Base-by-base conservation (phyloP, 2,329 filamentous ascomycete genomes). In the Botryotinia narcissicola region DNA sequence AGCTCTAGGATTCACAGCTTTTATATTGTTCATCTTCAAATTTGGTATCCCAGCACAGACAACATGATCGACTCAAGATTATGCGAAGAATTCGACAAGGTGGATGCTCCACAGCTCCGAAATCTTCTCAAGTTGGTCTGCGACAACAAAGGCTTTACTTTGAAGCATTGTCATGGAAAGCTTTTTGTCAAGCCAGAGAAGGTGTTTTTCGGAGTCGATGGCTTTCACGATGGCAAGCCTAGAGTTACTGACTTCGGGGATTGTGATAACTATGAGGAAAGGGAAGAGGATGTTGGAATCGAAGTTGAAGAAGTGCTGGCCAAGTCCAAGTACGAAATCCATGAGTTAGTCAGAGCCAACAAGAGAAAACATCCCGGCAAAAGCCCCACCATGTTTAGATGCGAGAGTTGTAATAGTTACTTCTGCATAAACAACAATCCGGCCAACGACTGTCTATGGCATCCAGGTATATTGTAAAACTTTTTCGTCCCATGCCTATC, bases 51-150 rank as follows among this genome's bases (percentile, higher is more conserved):
- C n/a, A 18, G 32, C 32, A 4, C 14, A 9, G 3, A 18, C n/a
- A 67, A 67, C 20, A 67, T 67, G 46, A 18, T 51, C 8, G 64
- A 67, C 46, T 40, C 46, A 40, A 67, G 64, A 22, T 29, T 67
- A 22, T 6, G 10, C 7, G 46, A 67, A 40, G 46, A 67, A 40
- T 54, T 67, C 1, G 64, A 67, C 32, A 67, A 67, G 46, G 40
- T 67, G 46, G 64, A 54, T 54, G 64, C 64, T 37, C 46, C 35
- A 25, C 48, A 42, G 35, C 48, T 57, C 22, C 64, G 46, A 32
- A 18, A 32, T n/a, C 48, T 68, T 32, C 64, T 68, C 35, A 29
- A 3, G 12, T 20, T 68, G 22, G 1, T 57, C 8, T 68, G 64
- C 35, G 16, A 54, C 18, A n/a, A 40, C 2, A 68, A 42, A 14